phyloP scores from a whole-genome alignment of 768 basidiomycete species.

The Austroboletus eburneus region DNA sequence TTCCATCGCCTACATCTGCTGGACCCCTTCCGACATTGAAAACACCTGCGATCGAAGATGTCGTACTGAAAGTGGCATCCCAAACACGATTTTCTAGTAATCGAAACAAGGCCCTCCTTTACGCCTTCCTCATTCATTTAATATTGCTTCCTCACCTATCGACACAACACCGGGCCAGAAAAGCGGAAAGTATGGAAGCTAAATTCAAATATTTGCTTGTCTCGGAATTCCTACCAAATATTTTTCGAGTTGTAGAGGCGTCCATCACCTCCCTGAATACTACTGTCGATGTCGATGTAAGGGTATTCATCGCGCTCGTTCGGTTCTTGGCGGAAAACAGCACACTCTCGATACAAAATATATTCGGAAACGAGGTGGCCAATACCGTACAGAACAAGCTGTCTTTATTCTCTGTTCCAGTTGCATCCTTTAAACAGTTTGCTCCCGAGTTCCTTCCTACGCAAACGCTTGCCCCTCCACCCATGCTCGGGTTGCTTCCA shows the following conservation, averaged over 20 bases:
- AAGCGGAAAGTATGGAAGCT: slow-evolving; percentile 21
- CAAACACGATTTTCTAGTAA: not conserved
- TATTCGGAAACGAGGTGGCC: slow-evolving; percentile 29
- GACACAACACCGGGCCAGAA: slow-evolving; percentile 38
- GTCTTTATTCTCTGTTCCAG: slow-evolving; percentile 12
- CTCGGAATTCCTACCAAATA: slow-evolving; percentile 37
- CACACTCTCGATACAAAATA: slow-evolving; percentile 15
- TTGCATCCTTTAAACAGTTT: slow-evolving; percentile 19
- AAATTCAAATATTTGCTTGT: slow-evolving; percentile 32
- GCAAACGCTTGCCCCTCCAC: not conserved
- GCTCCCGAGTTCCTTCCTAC: slow-evolving; percentile 17
- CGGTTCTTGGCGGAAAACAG: slow-evolving; percentile 30
- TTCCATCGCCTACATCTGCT: not conserved
- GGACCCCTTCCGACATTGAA: not conserved
- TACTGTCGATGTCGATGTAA: slow-evolving; percentile 49
- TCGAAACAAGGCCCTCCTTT: slow-evolving; percentile 25
- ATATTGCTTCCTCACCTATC: slow-evolving; percentile 36
- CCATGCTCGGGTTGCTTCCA: slow-evolving; percentile 29
- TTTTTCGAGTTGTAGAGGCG: slow-evolving; percentile 32
- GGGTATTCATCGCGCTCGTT: slow-evolving; percentile 46
- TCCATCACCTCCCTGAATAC: slow-evolving; percentile 18
- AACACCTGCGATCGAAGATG: not conserved
- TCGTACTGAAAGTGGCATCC: slow-evolving; percentile 11
- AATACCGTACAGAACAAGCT: slow-evolving; percentile 22
- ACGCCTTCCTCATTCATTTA: slow-evolving; percentile 37